Evolutionary conservation across 257 asterid genomes (phyloP), one percentile per base, ranked within the genome.

Genomic region (Solanum phureja): DNA sequence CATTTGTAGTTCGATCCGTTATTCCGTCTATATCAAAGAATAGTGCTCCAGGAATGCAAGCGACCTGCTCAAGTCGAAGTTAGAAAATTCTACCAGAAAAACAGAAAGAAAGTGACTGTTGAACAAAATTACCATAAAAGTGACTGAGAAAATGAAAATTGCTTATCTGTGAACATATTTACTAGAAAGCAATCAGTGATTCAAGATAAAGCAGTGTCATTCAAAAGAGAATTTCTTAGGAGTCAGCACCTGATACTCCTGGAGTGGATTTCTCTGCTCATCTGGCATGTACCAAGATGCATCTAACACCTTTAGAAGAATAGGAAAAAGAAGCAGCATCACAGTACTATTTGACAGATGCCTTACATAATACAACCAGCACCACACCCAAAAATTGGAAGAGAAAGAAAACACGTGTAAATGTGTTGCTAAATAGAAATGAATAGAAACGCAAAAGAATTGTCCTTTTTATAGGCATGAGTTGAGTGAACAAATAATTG

Each of bases 221-320:
- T n/a, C 29, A 21, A 19, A 82, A 31, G 49, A 82, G 40, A 49
- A 82, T 18, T 82, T 82, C 56, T 81, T 21, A 88, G 44, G 37
- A 83, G 49, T 40, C 86, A 82, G 74, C 88, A 96, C 99, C 99
- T 97, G 98, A 92, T 96, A 96, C 90, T 97, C 99, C 91, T 97
- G 98, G 90, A 96, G 93, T 66, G 99, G 98, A 89, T 97, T 94
- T 92, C 99, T 94, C 92, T 95, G 96, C 90, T 97, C 99, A 89
- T 95, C 93, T 86, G 99, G 99, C 99, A 97, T 94, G 90, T 97
- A 97, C 99, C 99, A 97, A 75, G 99, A 97, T 58, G 99, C 99
- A 89, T 97, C 99, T 94, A 97, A 87, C 90, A 97, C 98, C 99
- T 96, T 90, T 82, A 49, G 31, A 52, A 82, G 52, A 49, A 46